phyloP scores from a whole-genome alignment of 73 alveolate genomes.

The Uronychia setigera region DNA sequence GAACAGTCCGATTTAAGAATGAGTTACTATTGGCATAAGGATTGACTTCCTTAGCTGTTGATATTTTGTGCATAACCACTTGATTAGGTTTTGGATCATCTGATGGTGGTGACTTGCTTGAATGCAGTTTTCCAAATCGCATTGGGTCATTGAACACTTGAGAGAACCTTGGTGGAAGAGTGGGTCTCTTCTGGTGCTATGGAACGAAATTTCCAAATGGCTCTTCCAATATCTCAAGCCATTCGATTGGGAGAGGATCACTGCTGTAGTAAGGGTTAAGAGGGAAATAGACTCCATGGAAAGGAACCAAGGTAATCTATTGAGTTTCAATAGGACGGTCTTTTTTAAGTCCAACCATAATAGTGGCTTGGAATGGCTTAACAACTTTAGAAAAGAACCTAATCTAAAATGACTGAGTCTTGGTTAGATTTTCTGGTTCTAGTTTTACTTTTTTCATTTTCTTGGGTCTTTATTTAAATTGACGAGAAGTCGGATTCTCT shows the following conservation, averaged over 20 bases:
- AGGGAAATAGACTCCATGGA: slow-evolving; percentile 53
- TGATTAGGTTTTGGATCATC: not conserved
- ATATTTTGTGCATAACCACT: not conserved
- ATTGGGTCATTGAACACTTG: not conserved
- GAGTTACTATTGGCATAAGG: not conserved
- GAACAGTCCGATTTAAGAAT: not conserved
- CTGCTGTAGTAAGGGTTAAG: slow-evolving; percentile 38
- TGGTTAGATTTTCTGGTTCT: not conserved
- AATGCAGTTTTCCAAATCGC: not conserved
- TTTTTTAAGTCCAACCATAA: slow-evolving; percentile 5
- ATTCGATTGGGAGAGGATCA: slow-evolving; percentile 56
- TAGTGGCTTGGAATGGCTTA: not conserved
- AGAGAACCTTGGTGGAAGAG: not conserved
- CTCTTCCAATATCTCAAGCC: slow-evolving; percentile 32
- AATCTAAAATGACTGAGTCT: not conserved
- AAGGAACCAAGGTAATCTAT: slow-evolving; percentile 35
- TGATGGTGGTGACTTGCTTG: not conserved
- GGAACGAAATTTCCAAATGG: not conserved
- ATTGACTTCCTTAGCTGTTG: not conserved
- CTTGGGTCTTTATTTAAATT: not conserved
- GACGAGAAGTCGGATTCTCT: not conserved
- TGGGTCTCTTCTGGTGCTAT: not conserved
- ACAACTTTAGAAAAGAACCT: not conserved
- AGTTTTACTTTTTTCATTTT: not conserved
- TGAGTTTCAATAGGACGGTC: slow-evolving; percentile 39